Conservation (phyloP, 1,139 yeast genomes). For the Geotrichum carabidarum region DNA sequence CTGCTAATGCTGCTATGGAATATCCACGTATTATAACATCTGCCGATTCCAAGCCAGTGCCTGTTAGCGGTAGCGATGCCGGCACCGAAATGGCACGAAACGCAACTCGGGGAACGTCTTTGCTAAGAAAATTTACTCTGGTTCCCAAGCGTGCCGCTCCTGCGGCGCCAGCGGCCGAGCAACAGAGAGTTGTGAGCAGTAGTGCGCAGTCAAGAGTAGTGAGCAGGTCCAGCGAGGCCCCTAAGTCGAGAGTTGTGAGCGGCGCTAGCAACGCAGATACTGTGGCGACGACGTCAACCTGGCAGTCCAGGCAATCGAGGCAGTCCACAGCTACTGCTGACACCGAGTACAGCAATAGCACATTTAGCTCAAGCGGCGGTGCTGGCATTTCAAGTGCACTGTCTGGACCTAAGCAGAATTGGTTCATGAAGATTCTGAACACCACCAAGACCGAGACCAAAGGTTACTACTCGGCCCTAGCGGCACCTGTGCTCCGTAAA, state of each 20-base stretch:
- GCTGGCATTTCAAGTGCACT: neutral
- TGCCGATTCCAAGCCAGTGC: neutral
- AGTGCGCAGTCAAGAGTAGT: neutral
- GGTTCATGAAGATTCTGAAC: conserved; percentile 39
- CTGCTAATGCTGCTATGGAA: neutral
- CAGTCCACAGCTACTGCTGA: neutral
- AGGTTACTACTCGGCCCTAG: conserved; percentile 29
- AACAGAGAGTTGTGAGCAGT: neutral
- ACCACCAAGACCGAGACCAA: conserved; percentile 11
- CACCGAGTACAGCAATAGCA: neutral
- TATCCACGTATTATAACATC: conserved; percentile 5
- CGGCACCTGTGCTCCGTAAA: conserved; percentile 30
- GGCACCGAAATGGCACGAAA: neutral
- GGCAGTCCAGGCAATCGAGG: neutral
- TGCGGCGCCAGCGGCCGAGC: conserved; percentile 10
- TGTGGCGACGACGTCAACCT: neutral
- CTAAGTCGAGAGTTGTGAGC: conserved; percentile 4
- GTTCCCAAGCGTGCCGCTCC: conserved; percentile 19
- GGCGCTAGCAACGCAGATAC: neutral
- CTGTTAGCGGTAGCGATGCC: neutral
- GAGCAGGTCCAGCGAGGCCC: neutral
- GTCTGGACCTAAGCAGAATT: conserved; percentile 31
- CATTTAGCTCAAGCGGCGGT: no score
- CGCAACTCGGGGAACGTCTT: conserved; percentile 5
- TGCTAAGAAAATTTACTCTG: conserved; percentile 14